Evolutionary conservation across 2,329 filamentous ascomycete genomes (phyloP), one percentile per base, ranked within the genome.

Genomic region (Apiospora koreana): DNA sequence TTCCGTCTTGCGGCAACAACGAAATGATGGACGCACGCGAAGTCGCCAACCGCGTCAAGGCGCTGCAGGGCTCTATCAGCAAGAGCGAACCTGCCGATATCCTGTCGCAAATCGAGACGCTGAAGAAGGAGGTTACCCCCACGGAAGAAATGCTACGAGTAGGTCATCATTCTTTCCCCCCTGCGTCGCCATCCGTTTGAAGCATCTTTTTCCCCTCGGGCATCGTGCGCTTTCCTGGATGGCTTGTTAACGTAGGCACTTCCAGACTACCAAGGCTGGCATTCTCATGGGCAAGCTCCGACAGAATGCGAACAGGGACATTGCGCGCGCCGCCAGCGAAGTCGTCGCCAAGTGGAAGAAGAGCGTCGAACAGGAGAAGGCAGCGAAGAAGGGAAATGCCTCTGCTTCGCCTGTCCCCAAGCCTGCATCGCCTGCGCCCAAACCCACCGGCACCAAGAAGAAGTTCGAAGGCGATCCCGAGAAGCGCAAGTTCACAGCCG

Each of bases 271-370:
- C n/a, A 93, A 92, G 76, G 95, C 97, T 68, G 96, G 96, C 76
- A 92, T 97, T 74, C 90, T 92, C 67, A 93, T 98, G 73, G 95
- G 95, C 80, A 95, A 94, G 80, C 89, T 92, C 67, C 87, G 90
- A 69, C 83, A 92, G 72, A 94, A 97, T 80, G 81, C 90, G 70
- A 92, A 97, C 85, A 94, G 93, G 80, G 90, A 95, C 58, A 92
- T 98, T 75, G 91, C 92, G 65, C 88, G 89, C 68, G 86, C 93
- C 58, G 94, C 96, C 3, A 87, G 88, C 71, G 93, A 95, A 77
- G 92, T 98, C 70, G 94, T 99, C 68, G 88, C 87, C 73, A 97
- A 95, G 81, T 97, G 94, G 94, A 93, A 92, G 84, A 90, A 91
- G 77, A 89, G 92, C 50, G 92, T 97, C 67, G 92, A 93, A 76